phyloP scores from a whole-genome alignment of 768 basidiomycete species.

The Suillus discolor region DNA sequence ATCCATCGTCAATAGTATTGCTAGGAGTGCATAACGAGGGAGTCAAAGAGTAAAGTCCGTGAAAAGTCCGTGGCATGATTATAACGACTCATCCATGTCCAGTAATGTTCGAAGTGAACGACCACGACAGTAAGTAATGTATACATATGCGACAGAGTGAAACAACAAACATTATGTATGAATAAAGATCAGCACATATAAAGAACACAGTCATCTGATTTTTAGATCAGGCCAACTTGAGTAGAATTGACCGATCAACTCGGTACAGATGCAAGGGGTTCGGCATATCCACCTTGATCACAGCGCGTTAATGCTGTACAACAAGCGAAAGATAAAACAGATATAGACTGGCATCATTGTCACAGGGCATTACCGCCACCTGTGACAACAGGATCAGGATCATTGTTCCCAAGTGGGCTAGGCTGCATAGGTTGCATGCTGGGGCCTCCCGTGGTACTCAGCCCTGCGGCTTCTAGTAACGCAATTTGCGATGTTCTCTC shows the following conservation, averaged over 20 bases:
- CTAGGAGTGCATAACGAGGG: not conserved
- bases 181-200: not conserved
- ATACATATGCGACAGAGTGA: not conserved
- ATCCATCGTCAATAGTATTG: not conserved
- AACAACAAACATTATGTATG: not conserved
- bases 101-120: not conserved
- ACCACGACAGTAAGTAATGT: not conserved
- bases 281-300: not conserved
- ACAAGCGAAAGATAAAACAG: not conserved
- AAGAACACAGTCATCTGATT: not conserved
- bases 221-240: not conserved
- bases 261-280: not conserved
- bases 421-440: slow-evolving; percentile 13
- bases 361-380: not conserved
- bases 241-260: not conserved
- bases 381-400: not conserved
- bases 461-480: slow-evolving; percentile 27
- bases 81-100: not conserved
- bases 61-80: not conserved
- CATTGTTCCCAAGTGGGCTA: slow-evolving; percentile 24
- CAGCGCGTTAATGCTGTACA: slow-evolving; percentile 3
- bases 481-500: slow-evolving; percentile 20
- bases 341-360: not conserved
- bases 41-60: not conserved
- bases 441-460: slow-evolving; percentile 1